These are phyloP conservation scores for Colletotrichum tamarilloi DNA, from an alignment of 2,329 filamentous ascomycete genomes.

Conservation along the genomic window DNA sequence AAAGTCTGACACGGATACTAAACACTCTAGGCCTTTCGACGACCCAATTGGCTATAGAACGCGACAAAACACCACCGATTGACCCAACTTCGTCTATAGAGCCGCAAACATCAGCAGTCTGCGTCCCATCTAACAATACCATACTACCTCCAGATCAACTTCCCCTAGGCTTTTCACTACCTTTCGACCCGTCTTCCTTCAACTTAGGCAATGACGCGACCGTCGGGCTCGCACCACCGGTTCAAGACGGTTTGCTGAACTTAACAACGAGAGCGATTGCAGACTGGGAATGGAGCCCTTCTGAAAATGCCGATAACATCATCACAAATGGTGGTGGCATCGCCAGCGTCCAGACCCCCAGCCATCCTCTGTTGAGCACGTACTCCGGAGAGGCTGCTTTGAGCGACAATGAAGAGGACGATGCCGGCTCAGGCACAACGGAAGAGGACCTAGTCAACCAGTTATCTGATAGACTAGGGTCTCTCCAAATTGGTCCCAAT, in stretches of 20 bases:
- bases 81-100: background rate
- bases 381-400: slow-evolving; percentile 18
- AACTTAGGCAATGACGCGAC: background rate
- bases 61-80: background rate
- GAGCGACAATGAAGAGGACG: slow-evolving; percentile 39
- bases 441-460: slow-evolving; percentile 40
- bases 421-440: slow-evolving; percentile 6
- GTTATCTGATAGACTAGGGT: slow-evolving; percentile 42
- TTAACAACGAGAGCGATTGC: background rate
- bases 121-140: background rate
- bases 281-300: slow-evolving; percentile 18
- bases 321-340: background rate
- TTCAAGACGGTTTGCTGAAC: background rate
- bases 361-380: background rate
- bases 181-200: background rate
- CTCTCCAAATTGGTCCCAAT: slow-evolving; percentile 39
- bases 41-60: background rate
- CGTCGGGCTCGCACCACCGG: background rate
- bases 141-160: background rate
- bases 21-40: slow-evolving; percentile 15
- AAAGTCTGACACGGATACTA: slow-evolving; percentile 17
- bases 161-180: background rate
- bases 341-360: background rate
- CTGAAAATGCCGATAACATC: background rate
- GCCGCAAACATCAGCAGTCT: background rate